Percentiles rank a stretch among this genome's conserved stretches.
Conservation (phyloP, 1,284 basidiomycete species). For the Pseudozyma flocculosa region DNA sequence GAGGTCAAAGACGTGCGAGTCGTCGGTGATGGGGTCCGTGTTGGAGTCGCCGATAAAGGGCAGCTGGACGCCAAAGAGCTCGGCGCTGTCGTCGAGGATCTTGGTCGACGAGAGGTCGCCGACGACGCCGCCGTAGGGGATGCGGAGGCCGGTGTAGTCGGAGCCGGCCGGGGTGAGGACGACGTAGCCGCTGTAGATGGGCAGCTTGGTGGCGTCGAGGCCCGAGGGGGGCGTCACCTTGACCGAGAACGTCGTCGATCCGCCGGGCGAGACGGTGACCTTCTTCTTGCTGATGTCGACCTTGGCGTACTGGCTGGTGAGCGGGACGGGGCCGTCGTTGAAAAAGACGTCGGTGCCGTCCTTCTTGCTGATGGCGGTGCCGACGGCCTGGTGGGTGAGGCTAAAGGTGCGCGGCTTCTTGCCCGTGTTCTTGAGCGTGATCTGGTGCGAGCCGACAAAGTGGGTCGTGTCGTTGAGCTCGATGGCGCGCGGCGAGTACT, state of each 20-base stretch:
- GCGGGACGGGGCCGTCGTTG: conserved; percentile 63
- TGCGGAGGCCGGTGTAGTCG: conserved; percentile 20
- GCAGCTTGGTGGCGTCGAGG: conserved; percentile 62
- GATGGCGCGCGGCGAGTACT: conserved; percentile 66
- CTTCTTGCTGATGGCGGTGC: conserved; percentile 61
- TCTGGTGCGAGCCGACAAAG: conserved; percentile 26
- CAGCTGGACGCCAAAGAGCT: conserved; percentile 28
- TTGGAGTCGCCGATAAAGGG: conserved; percentile 25
- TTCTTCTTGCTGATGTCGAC: conserved; percentile 60
- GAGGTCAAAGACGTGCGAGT: conserved; percentile 23
- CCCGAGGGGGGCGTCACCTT: conserved; percentile 61
- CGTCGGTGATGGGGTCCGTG: conserved; percentile 21
- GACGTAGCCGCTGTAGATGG: conserved; percentile 68
- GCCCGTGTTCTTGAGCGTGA: conserved; percentile 45
- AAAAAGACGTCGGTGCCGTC: conserved; percentile 50
- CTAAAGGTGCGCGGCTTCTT: conserved; percentile 38
- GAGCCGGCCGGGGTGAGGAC: conserved; percentile 57
- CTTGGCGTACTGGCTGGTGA: conserved; percentile 61
- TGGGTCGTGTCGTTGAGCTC: conserved; percentile 70
- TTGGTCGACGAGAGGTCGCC: conserved; percentile 24
- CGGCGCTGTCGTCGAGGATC: conserved; percentile 32
- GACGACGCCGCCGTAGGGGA: conserved; percentile 38
- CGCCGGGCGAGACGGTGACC: conserved; percentile 58
- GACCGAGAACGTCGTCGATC: conserved; percentile 53
- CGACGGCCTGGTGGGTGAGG: conserved; percentile 42